Evolutionary conservation across 441 rosid species (phyloP).

Genomic region (Erysimum pusillum): DNA sequence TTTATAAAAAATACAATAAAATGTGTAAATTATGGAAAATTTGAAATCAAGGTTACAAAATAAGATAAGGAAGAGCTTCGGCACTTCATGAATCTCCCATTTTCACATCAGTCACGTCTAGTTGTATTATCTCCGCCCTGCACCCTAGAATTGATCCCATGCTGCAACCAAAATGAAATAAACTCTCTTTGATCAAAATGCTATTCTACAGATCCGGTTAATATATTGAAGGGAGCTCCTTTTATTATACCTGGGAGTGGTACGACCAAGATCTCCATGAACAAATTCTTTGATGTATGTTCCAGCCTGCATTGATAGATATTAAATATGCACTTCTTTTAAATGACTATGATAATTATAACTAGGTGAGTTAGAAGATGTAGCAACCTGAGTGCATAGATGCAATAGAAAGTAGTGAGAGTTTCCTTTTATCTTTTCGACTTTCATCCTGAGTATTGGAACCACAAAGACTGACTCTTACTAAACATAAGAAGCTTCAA

Average conservation of each 20-base stretch:
- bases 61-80: not conserved
- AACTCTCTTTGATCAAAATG: slow-evolving; percentile 13
- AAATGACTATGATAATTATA: not conserved
- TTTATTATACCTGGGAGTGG: slow-evolving; percentile 76
- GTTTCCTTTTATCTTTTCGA: slow-evolving; percentile 76
- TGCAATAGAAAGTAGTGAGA: slow-evolving; percentile 88
- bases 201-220: not conserved
- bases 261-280: slow-evolving; percentile 98
- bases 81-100: slow-evolving; percentile 65
- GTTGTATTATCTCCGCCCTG: slow-evolving; percentile 91
- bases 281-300: slow-evolving; percentile 98
- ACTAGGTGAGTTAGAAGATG: slow-evolving; percentile 21
- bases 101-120: slow-evolving; percentile 92
- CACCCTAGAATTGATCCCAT: slow-evolving; percentile 85
- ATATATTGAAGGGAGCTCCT: not conserved
- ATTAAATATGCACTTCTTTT: not conserved
- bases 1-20: no score
- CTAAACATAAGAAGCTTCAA: slow-evolving; percentile 26
- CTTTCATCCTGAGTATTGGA: slow-evolving; percentile 77
- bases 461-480: slow-evolving; percentile 15
- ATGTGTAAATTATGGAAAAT: no score
- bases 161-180: slow-evolving; percentile 55
- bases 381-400: slow-evolving; percentile 89
- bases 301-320: slow-evolving; percentile 75
- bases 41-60: not conserved